Evolutionary conservation across 306 rosid species (phyloP).

Genomic region (Vigna radiata): DNA sequence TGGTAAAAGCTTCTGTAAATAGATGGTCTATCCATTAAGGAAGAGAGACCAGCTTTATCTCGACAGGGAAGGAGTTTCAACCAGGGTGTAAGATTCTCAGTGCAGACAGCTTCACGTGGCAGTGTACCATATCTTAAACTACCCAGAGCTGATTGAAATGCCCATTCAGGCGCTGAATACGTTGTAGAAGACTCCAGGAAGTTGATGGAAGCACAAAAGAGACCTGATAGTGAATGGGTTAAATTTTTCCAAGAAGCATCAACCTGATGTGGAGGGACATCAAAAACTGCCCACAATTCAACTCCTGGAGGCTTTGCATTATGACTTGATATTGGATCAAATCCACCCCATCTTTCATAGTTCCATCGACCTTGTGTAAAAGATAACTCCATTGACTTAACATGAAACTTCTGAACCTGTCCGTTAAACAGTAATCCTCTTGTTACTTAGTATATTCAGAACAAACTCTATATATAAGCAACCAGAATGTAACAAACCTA

Average conservation of each 20-base stretch:
- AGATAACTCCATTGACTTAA: constrained; percentile 90
- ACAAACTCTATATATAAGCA: not conserved
- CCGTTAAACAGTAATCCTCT: constrained; percentile 52
- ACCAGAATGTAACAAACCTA: not conserved
- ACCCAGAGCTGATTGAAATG: constrained; percentile 65
- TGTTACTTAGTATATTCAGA: constrained; percentile 48
- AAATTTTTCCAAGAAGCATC: constrained; percentile 92
- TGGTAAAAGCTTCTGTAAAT: constrained; percentile 93
- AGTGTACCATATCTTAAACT: constrained; percentile 82
- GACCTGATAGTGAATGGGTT: constrained; percentile 90
- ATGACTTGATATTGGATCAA: constrained; percentile 84
- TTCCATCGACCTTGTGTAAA: constrained; percentile 99
- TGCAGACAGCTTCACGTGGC: constrained; percentile 99
- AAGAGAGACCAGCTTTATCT: constrained; percentile 87
- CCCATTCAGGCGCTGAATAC: constrained; percentile 83
- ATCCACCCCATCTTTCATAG: constrained; percentile 95
- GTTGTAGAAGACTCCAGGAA: constrained; percentile 88
- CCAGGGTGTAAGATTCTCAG: constrained; percentile 98
- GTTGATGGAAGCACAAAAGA: constrained; percentile 95
- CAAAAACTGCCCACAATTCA: constrained; percentile 95
- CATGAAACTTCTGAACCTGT: constrained; percentile 80
- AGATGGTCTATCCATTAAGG: constrained; percentile 90
- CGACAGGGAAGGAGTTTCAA: constrained; percentile 96
- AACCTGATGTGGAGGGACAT: constrained; percentile 68
- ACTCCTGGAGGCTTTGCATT: constrained; percentile 98